Evolutionary conservation across 2,329 filamentous ascomycete species (phyloP), one percentile per base, ranked within the genome.

Genomic region (Ceratocystis variospora): DNA sequence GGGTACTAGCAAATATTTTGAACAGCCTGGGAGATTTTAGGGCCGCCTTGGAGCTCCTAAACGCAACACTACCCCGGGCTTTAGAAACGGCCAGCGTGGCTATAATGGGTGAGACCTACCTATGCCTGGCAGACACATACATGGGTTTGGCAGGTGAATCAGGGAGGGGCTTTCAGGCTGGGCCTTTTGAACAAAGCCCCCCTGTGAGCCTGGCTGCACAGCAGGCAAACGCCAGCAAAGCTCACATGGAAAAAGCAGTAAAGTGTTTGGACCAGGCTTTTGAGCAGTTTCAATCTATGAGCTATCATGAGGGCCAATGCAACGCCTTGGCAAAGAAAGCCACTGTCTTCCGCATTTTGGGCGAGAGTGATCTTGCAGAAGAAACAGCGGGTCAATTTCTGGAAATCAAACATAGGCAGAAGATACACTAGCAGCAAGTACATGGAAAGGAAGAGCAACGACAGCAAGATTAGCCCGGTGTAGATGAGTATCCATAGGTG

Each of bases 261-360:
- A 46, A 22, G 33, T 55, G 44, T 1, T 17, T 65, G 61, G 83
- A 87, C 66, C 81, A 78, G 68, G 83, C 87, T 0, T 84, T 86
- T 70, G 77, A 78, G 41, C 81, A 86, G 69, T 95, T 83, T 73
- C 82, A 84, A 53, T 80, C 79, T 61, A 78, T 90, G 15, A 85
- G 89, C 72, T 88, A 70, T 22, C 76, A 86, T 15, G 76, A 78
- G n/a, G 85, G 84, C 65, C 87, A 89, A 75, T 87, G 89, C 72
- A 87, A 91, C 74, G 85, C 89, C 79, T 82, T 92, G 77, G 87
- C 87, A 22, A 94, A 94, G 79, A 92, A 90, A 75, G 87, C 88
- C 2, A 85, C 85, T 63, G 81, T 95, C 63, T 88, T 89, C 79
- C 85, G 86, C 73, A 77, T 87, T 61, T 79, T 83, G 6, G 88